phyloP scores from a whole-genome alignment of 2,329 filamentous ascomycete genomes.

The Paecilomyces sp. region DNA sequence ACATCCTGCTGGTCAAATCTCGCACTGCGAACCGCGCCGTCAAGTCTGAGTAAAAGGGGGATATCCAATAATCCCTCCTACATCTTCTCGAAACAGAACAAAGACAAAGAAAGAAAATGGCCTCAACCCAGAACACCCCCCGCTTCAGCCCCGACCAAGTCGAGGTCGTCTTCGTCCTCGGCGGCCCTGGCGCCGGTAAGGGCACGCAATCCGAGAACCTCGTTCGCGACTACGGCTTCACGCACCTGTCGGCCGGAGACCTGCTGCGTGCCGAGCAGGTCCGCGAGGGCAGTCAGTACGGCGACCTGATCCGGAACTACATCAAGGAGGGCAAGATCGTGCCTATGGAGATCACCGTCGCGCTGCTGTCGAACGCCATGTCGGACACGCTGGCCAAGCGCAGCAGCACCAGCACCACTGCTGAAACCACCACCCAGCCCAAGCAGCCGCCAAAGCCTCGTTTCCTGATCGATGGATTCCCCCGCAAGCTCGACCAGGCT shows the following conservation, averaged over 20 bases:
- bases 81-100: no score
- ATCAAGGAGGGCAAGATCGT: constrained; percentile 95
- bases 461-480: constrained; percentile 80
- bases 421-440: constrained; percentile 4
- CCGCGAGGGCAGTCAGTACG: constrained; percentile 78
- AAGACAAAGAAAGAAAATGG: constrained; percentile 4
- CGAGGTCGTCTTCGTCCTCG: constrained; percentile 94
- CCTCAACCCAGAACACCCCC: constrained; percentile 52
- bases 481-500: constrained; percentile 95
- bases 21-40: constrained; percentile 25
- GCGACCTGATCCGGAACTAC: constrained; percentile 83
- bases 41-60: not conserved
- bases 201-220: constrained; percentile 91
- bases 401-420: not conserved
- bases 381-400: constrained; percentile 54
- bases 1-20: constrained; percentile 45
- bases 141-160: constrained; percentile 73
- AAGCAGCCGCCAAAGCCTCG: constrained; percentile 48
- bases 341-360: constrained; percentile 96
- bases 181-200: constrained; percentile 91
- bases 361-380: constrained; percentile 93
- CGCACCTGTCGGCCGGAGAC: constrained; percentile 88
- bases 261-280: constrained; percentile 89
- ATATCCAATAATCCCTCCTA: not conserved
- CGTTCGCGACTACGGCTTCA: constrained; percentile 82